A percentile compares a stretch with the other conserved stretches of the same genome.
These are phyloP conservation scores for Aspergillus eucalypticola DNA, from an alignment of 2,329 filamentous ascomycete species.

Conservation along the genomic window DNA sequence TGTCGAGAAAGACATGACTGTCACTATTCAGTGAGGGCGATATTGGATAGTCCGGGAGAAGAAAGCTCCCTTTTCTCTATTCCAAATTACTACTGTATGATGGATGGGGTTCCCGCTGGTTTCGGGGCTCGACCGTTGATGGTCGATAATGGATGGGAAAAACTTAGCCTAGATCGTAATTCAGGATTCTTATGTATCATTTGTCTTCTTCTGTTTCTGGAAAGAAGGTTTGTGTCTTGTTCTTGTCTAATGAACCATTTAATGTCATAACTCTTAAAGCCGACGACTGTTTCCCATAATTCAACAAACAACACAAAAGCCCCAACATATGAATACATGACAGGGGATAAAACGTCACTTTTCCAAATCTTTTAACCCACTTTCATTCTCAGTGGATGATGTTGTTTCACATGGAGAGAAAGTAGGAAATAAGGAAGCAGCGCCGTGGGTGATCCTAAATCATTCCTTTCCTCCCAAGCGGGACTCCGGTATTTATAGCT, in stretches of 20 bases:
- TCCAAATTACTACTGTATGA: background rate
- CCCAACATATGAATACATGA: no score
- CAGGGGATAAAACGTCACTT: no score
- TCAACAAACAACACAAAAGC: no score
- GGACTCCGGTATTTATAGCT: slow-evolving; percentile 9
- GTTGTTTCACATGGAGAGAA: background rate
- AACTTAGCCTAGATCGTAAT: background rate
- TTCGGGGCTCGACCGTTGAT: background rate
- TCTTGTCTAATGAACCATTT: background rate
- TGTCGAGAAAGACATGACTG: slow-evolving; percentile 76
- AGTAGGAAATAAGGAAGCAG: background rate
- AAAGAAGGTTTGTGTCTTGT: background rate
- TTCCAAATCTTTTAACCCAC: no score
- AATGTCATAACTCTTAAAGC: background rate
- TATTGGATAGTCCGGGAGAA: background rate
- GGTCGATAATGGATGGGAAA: background rate
- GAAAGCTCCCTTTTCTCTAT: background rate
- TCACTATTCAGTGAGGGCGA: slow-evolving; percentile 49
- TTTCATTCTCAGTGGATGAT: background rate
- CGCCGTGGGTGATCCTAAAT: background rate
- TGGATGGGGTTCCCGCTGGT: slow-evolving; percentile 9
- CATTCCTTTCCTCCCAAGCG: background rate
- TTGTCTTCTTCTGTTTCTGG: background rate
- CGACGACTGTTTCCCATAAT: no score
- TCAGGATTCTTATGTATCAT: background rate